Base-by-base conservation (phyloP, 2,329 filamentous ascomycete genomes). In the Curvularia hawaiiensis region DNA sequence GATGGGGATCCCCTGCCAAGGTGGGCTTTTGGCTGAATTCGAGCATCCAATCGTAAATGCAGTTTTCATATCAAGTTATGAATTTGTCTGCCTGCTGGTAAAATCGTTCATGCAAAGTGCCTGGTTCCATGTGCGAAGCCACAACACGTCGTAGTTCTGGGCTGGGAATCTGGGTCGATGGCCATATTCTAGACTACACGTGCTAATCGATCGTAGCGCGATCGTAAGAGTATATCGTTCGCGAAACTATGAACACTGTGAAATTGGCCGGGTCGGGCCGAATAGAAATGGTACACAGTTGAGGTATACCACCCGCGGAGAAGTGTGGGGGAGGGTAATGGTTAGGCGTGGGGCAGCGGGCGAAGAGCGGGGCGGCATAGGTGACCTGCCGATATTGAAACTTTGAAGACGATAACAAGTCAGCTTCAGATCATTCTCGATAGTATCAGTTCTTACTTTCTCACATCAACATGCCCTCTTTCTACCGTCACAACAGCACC, bases 21-120 rank as follows among this genome's bases (percentile, higher is more conserved):
- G 14, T 58, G 51, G 55, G 40, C 50, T 26, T 50, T 58, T 49
- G 38, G 47, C 26, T 54, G 28, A 46, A 39, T 46, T 38, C 35
- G 14, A 38, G 16, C n/a, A 38, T n/a, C 35, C 35, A 38, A n/a
- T 38, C 16, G 18, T 2, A 38, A 38, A 35, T n/a, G 2, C 31
- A 6, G 14, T 16, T 28, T 16, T 35, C 9, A 38, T 38, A 38
- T 38, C 3, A 38, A 38, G n/a, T 14, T 18, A 38, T 16, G 8
- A 18, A 18, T 16, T 18, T 33, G 44, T 14, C 5, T 46, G 7
- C 18, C 39, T 41, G 12, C 39, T 33, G 28, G 28, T 12, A 38
- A 38, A 38, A 38, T 3, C 2, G 30, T 18, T 38, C 35, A 9
- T n/a, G 16, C 7, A n/a, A 33, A 31, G 26, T n/a, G 22, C 16